Percentiles rank a stretch among this genome's conserved stretches.
Evolutionary conservation across 2,329 filamentous ascomycete species (phyloP).

Genomic region (Fusarium equiseti): DNA sequence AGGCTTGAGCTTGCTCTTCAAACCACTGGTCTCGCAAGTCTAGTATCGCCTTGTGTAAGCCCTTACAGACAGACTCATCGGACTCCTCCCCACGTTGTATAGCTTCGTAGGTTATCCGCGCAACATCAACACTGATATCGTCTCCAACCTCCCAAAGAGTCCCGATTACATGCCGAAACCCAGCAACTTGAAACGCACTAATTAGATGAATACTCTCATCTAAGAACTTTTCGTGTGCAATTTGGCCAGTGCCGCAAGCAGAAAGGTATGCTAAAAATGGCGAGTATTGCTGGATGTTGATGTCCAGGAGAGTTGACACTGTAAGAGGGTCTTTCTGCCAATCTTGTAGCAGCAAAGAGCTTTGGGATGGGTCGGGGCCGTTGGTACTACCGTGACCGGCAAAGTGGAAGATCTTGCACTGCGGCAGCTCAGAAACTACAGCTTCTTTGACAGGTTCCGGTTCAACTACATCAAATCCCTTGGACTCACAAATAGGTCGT

Average conservation of each 20-base stretch:
- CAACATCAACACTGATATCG: background rate
- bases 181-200: background rate
- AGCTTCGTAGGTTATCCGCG: background rate
- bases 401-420: background rate
- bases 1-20: background rate
- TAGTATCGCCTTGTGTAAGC: background rate
- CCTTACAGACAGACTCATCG: background rate
- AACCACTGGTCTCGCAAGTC: background rate
- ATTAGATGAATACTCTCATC: background rate
- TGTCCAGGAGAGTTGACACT: accelerated
- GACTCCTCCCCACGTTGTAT: background rate
- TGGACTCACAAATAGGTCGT: too few species aligned
- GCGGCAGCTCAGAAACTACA: too few species aligned
- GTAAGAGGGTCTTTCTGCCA: background rate
- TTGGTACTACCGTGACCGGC: background rate
- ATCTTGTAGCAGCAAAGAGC: background rate
- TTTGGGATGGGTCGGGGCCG: background rate
- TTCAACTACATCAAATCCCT: too few species aligned
- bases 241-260: background rate
- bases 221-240: background rate
- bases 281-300: background rate
- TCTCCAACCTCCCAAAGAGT: background rate
- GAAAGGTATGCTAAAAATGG: background rate
- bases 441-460: too few species aligned
- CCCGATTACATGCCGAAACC: background rate